Conservation (phyloP, 2,329 filamentous ascomycete species). For the Exophiala phaeomuriformis region DNA sequence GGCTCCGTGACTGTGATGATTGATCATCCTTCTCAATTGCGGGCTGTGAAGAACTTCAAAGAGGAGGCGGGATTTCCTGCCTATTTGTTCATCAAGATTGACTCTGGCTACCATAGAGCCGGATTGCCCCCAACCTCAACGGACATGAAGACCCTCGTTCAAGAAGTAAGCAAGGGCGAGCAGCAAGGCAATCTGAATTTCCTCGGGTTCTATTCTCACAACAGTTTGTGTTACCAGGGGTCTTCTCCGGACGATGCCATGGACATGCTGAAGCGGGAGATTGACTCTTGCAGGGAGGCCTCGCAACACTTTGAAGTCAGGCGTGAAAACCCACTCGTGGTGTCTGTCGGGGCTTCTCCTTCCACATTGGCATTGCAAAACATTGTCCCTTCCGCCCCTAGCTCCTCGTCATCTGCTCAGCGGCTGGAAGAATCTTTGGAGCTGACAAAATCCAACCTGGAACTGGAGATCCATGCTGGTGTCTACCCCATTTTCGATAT, state of each 20-base stretch:
- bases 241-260: conserved; percentile 53
- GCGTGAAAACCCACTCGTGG: conserved; percentile 37
- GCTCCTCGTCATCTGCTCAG: conserved; percentile 18
- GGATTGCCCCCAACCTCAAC: conserved; percentile 52
- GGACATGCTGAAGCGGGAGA: conserved; percentile 52
- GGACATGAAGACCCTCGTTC: conserved; percentile 31
- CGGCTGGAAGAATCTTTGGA: conserved; percentile 19
- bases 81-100: conserved; percentile 63
- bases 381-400: conserved; percentile 35
- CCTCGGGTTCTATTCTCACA: conserved; percentile 65
- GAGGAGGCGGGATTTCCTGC: conserved; percentile 42
- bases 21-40: conserved; percentile 59
- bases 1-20: conserved; percentile 58
- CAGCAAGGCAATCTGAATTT: conserved; percentile 36
- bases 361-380: conserved; percentile 63
- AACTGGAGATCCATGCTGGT: conserved; percentile 65
- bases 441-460: conserved; percentile 34
- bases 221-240: conserved; percentile 61
- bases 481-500: conserved; percentile 70
- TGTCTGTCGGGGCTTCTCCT: conserved; percentile 71
- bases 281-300: conserved; percentile 41
- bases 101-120: conserved; percentile 65
- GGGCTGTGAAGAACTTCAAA: conserved; percentile 41
- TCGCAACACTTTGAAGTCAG: conserved; percentile 24
- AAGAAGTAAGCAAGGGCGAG: conserved; percentile 29